phyloP scores from a whole-genome alignment of 2,329 filamentous ascomycete species.

The Sarocladium oryzae region DNA sequence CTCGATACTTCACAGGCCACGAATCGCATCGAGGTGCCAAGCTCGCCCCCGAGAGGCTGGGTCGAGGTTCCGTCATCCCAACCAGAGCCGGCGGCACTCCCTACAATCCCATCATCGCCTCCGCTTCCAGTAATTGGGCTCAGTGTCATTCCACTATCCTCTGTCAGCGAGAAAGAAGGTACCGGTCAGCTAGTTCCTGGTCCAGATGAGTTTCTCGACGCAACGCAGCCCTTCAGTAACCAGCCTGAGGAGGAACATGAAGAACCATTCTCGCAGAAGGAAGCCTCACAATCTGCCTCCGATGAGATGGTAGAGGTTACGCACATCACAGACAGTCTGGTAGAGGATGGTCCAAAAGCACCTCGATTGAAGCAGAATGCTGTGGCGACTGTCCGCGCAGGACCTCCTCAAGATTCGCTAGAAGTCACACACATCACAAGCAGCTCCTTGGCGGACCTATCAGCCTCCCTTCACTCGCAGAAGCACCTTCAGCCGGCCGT shows the following conservation, averaged over 20 bases:
- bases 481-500: not conserved
- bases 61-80: slow-evolving; percentile 20
- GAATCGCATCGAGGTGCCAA: not conserved
- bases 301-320: slow-evolving; percentile 22
- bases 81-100: not conserved
- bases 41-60: not conserved
- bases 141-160: slow-evolving; percentile 2
- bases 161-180: slow-evolving; percentile 6
- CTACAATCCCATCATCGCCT: not conserved
- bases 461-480: not conserved
- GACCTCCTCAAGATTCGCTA: not conserved
- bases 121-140: not conserved
- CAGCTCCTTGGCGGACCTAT: not conserved
- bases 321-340: slow-evolving; percentile 26
- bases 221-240: slow-evolving; percentile 29
- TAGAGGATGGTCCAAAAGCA: not conserved
- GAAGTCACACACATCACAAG: not conserved
- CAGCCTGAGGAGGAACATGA: no score
- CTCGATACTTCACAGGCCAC: not conserved
- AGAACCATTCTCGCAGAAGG: no score
- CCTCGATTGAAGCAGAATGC: not conserved
- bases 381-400: not conserved
- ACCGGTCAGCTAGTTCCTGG: not conserved
- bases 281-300: not conserved
- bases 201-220: slow-evolving; percentile 16